These are phyloP conservation scores for Tolypocladium nubicola DNA, from an alignment of 2,329 filamentous ascomycete species.

Conservation along the genomic window DNA sequence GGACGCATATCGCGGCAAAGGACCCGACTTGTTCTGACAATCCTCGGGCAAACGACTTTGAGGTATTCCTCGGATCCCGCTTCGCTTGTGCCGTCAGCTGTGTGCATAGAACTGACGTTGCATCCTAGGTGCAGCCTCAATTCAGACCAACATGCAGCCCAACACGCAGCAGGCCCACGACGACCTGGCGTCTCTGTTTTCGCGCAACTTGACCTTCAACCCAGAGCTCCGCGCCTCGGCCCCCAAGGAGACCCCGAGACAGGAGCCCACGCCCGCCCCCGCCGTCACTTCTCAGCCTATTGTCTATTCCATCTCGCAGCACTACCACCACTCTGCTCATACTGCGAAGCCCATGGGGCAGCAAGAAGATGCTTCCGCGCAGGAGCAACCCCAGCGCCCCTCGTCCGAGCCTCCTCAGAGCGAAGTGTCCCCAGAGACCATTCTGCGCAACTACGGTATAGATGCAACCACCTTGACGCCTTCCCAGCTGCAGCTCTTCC, in stretches of 20 bases:
- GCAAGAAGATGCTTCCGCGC: constrained; percentile 14
- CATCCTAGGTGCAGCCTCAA: background rate
- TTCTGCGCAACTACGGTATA: constrained; percentile 57
- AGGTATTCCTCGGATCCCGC: background rate
- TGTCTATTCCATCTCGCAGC: constrained; percentile 66
- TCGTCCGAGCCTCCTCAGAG: constrained; percentile 40
- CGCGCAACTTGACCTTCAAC: constrained; percentile 60
- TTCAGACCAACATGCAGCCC: constrained; percentile 16
- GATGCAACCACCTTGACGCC: constrained; percentile 58
- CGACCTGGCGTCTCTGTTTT: constrained; percentile 72
- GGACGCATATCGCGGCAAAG: background rate
- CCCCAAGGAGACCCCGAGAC: constrained; percentile 17
- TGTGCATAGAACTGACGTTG: background rate
- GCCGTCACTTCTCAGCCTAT: constrained; percentile 31
- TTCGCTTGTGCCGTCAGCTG: background rate
- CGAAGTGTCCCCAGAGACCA: constrained; percentile 41
- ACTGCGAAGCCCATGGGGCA: constrained; percentile 22
- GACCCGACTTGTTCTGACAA: background rate
- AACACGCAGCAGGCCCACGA: constrained; percentile 53
- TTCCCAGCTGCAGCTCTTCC: constrained; percentile 70
- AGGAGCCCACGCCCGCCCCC: constrained; percentile 15
- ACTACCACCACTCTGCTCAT: constrained; percentile 77
- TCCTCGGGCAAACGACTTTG: background rate
- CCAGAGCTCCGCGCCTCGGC: constrained; percentile 19
- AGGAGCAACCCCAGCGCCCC: constrained; percentile 28